A percentile compares a stretch with the other conserved stretches of the same genome.
Conservation (phyloP, 345 rosid genomes). For the Ailanthus altissimus region DNA sequence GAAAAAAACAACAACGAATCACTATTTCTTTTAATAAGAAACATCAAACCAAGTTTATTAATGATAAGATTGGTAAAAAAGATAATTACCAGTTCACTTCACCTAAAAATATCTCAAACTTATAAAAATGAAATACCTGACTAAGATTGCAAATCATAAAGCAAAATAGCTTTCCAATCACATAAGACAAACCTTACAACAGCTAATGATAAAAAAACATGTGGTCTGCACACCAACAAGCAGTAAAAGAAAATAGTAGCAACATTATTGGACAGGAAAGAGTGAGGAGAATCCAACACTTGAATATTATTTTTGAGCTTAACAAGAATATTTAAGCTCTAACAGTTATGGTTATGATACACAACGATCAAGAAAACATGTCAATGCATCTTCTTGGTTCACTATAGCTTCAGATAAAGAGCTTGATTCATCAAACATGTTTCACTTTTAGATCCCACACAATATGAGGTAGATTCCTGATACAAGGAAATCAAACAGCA, state of each 20-base stretch:
- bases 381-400: background rate
- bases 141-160: background rate
- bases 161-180: background rate
- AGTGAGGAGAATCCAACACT: background rate
- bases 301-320: background rate
- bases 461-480: background rate
- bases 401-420: background rate
- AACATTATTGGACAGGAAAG: background rate
- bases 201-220: background rate
- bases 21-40: background rate
- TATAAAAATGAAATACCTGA: background rate
- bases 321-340: background rate
- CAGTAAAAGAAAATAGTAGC: background rate
- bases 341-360: background rate
- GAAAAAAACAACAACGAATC: background rate
- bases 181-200: background rate
- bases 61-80: background rate
- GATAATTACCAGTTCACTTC: background rate
- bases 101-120: background rate
- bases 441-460: conserved; percentile 3
- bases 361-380: background rate
- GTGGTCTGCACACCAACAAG: background rate
- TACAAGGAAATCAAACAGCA: conserved; percentile 7
- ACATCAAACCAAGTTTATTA: background rate
- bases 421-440: background rate